Conservation (phyloP, 495 filamentous ascomycete species). For the Eremomyces bilateralis region DNA sequence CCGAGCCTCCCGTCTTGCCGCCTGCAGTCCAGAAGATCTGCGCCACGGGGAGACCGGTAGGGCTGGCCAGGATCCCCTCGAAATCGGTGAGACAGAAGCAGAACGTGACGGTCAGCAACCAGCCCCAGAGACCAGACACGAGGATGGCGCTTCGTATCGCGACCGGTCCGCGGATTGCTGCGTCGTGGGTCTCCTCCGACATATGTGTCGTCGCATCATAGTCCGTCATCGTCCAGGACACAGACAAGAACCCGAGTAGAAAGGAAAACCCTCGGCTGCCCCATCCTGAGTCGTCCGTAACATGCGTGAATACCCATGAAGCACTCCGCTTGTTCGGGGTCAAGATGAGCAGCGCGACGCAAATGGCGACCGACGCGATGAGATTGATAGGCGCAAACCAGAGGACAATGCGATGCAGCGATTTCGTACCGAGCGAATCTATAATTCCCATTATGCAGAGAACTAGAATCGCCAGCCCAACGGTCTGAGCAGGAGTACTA, state of each 20-base stretch:
- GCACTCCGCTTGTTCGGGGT: slow-evolving; percentile 36
- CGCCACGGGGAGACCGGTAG: slow-evolving; percentile 43
- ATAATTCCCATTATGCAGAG: slow-evolving; percentile 37
- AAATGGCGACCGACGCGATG: slow-evolving; percentile 28
- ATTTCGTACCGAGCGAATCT: slow-evolving; percentile 43
- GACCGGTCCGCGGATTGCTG: slow-evolving; percentile 39
- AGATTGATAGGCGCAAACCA: slow-evolving; percentile 57
- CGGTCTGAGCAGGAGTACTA: slow-evolving; percentile 40
- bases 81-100: slow-evolving; percentile 47
- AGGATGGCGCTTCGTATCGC: slow-evolving; percentile 43
- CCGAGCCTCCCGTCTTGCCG: slow-evolving; percentile 33
- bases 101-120: slow-evolving; percentile 43
- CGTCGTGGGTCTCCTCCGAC: slow-evolving; percentile 55
- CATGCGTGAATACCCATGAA: slow-evolving; percentile 39
- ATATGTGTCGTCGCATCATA: slow-evolving; percentile 59
- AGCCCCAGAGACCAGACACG: slow-evolving; percentile 42
- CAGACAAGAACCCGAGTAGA: slow-evolving; percentile 40
- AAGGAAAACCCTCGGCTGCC: slow-evolving; percentile 41
- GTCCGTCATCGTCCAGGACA: slow-evolving; percentile 57
- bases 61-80: slow-evolving; percentile 36
- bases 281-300: slow-evolving; percentile 39
- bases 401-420: slow-evolving; percentile 37
- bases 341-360: slow-evolving; percentile 35
- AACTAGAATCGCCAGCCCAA: slow-evolving; percentile 34
- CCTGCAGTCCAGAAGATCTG: slow-evolving; percentile 53